phyloP scores from a whole-genome alignment of 78 protist species.

The Emiliania huxleyi region DNA sequence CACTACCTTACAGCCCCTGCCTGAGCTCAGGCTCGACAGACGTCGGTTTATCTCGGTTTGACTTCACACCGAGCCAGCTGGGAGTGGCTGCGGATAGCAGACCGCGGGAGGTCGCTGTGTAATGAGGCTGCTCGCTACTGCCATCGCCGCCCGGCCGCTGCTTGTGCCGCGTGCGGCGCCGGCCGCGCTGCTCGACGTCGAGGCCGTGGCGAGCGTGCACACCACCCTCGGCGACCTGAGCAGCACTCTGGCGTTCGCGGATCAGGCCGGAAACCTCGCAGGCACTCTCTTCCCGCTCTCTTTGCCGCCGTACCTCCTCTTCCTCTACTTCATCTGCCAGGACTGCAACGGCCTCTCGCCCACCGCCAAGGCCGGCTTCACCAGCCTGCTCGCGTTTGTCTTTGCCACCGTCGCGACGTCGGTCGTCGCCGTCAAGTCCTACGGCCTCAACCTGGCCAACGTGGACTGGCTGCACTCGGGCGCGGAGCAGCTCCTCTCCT shows the following conservation, averaged over 20 bases:
- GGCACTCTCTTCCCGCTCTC: constrained; percentile 40
- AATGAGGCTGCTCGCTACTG: too few species aligned
- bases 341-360: not conserved
- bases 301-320: not conserved
- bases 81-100: too few species aligned
- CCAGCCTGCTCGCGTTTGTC: constrained; percentile 38
- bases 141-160: too few species aligned
- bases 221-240: not conserved
- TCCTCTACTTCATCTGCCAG: constrained; percentile 22
- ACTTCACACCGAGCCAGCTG: too few species aligned
- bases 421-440: not conserved
- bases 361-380: not conserved
- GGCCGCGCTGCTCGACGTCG: too few species aligned
- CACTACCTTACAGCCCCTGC: too few species aligned
- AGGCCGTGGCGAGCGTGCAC: too few species aligned
- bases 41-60: too few species aligned
- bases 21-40: too few species aligned
- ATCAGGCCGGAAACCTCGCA: constrained; percentile 4
- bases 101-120: too few species aligned
- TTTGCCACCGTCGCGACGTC: constrained; percentile 35
- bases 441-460: constrained; percentile 36
- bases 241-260: not conserved
- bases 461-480: constrained; percentile 56
- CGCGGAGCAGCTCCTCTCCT: constrained; percentile 45
- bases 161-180: too few species aligned